Base-by-base conservation (phyloP, 73 alveolate species). In the Uronychia binucleata region DNA sequence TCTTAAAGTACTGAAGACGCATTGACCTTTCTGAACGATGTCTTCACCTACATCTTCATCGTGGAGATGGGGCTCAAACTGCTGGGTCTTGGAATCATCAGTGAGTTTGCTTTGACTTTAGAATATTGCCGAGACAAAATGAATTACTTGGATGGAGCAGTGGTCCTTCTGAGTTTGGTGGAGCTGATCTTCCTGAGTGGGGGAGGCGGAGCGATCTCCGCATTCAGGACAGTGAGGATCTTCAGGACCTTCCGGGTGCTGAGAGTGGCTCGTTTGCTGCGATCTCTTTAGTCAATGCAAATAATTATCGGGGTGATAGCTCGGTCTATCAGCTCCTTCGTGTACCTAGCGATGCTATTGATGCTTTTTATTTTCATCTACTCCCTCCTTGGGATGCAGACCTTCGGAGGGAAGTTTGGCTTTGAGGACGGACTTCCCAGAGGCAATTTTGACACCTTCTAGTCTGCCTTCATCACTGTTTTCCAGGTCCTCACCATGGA, bases 171-270 rank as follows among this genome's bases (percentile, higher is more conserved):
- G 0, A 33, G 90, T 30, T 58, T 86, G 0, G 86, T 90, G 26
- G 90, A 85, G 77, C 34, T 90, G 14, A 31, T 76, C 13, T 58
- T 75, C 33, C 83, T 33, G 31, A 26, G 35, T 19, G 58, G 81
- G 32, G 82, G 93, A 34, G 32, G 84, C 57, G 0, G 31, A 11
- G 27, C 78, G 11, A 30, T 90, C 27, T 83, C 86, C 28, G 86
- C 90, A 26, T 90, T 78, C 34, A 85, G 91, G 75, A 57, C 83
- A 33, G 74, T 90, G 28, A 77, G 87, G 74, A 76, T 90, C 31
- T 86, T 81, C 90, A 67, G 95, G 86, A 13, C 91, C 0, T 83
- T 93, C 26, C 91, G 97, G 78, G 96, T 93, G 0, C 86, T 91
- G 26, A 88, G 96, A 83, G 88, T 91, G 0, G 88, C 95, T 0